Percentiles rank a stretch among this genome's conserved stretches.
Evolutionary conservation across 306 rosid genomes (phyloP).

Genomic region (Medicago ruthenica): DNA sequence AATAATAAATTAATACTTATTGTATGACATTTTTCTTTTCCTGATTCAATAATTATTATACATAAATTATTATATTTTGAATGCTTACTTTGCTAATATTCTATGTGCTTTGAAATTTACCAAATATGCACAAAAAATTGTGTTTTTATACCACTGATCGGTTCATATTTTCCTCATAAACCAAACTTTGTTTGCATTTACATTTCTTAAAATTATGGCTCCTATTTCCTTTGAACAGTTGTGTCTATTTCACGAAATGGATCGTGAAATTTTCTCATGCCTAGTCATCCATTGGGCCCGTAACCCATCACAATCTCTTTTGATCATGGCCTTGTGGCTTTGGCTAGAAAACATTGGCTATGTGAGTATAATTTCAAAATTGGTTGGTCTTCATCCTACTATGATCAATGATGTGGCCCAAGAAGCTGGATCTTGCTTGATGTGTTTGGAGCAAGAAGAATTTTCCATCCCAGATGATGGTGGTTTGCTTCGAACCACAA

Average conservation of each 20-base stretch:
- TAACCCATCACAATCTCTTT: constrained; percentile 44
- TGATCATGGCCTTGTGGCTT: constrained; percentile 66
- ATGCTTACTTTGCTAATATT: background rate
- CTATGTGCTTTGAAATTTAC: background rate
- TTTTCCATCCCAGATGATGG: background rate
- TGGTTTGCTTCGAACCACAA: constrained; percentile 45
- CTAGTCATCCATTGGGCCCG: constrained; percentile 42
- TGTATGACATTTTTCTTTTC: background rate
- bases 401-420: constrained; percentile 37
- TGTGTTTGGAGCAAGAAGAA: constrained; percentile 43
- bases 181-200: background rate
- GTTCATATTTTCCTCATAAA: background rate
- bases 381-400: background rate
- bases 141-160: background rate
- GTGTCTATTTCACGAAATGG: constrained; percentile 45
- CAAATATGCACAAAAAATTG: background rate
- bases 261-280: constrained; percentile 49
- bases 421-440: constrained; percentile 57
- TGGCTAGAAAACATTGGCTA: constrained; percentile 55
- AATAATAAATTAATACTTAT: background rate
- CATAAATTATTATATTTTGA: too few relatives aligned
- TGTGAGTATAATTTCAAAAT: constrained; percentile 38
- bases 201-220: constrained; percentile 29
- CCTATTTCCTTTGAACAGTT: constrained; percentile 34
- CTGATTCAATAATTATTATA: too few relatives aligned